These are phyloP conservation scores for Mycena citricolor DNA, from an alignment of 1,284 basidiomycete genomes.

Conservation along the genomic window DNA sequence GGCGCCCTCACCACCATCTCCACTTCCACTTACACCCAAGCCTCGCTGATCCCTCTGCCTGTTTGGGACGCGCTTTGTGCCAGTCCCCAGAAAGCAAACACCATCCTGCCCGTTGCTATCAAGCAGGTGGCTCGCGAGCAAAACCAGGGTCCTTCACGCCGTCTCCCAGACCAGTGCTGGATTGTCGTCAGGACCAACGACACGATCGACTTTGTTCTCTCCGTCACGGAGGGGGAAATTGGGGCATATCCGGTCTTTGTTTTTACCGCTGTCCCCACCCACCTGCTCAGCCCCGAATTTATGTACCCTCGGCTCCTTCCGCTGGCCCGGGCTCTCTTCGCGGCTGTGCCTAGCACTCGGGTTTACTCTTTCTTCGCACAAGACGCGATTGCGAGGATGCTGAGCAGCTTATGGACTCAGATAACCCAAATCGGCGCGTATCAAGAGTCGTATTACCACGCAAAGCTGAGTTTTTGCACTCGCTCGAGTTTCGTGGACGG, in stretches of 20 bases:
- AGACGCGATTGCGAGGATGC: slow-evolving; percentile 45
- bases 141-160: slow-evolving; percentile 8
- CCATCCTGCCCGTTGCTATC: slow-evolving; percentile 51
- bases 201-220: slow-evolving; percentile 53
- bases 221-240: slow-evolving; percentile 52
- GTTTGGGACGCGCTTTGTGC: slow-evolving; percentile 42
- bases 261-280: slow-evolving; percentile 38
- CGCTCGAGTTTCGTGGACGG: slow-evolving; percentile 36
- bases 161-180: slow-evolving; percentile 43
- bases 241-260: slow-evolving; percentile 62
- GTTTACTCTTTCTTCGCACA: slow-evolving; percentile 69
- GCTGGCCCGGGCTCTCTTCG: slow-evolving; percentile 35
- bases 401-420: slow-evolving; percentile 49
- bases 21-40: slow-evolving; percentile 22
- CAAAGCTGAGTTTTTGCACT: slow-evolving; percentile 58
- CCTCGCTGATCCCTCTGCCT: slow-evolving; percentile 27
- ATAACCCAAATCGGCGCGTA: slow-evolving; percentile 38
- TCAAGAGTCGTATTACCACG: slow-evolving; percentile 57
- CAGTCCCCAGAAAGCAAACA: slow-evolving; percentile 49
- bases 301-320: slow-evolving; percentile 35
- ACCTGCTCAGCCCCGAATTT: slow-evolving; percentile 32
- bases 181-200: slow-evolving; percentile 40
- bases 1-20: slow-evolving; percentile 15
- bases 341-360: slow-evolving; percentile 35
- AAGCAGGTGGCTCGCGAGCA: slow-evolving; percentile 30